Percentiles rank a stretch among this genome's conserved stretches.
phyloP scores from a whole-genome alignment of 495 filamentous ascomycete species.

The Gamarada debralockiae region DNA sequence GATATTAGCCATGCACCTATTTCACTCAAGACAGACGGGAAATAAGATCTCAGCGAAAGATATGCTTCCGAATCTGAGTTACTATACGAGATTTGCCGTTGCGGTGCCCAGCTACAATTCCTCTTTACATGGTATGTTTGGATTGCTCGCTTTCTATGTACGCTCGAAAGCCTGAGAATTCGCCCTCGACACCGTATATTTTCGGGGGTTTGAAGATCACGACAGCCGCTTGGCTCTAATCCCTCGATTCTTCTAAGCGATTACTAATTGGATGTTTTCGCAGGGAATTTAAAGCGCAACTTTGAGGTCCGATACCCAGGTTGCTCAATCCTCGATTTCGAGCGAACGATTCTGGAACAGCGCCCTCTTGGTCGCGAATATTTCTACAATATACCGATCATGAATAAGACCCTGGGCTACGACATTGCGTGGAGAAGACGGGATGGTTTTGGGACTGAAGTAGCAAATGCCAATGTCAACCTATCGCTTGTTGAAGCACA shows the following conservation, averaged over 20 bases:
- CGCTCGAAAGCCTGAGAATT: no score
- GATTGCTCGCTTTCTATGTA: no score
- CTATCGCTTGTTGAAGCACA: constrained; percentile 88
- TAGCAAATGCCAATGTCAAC: constrained; percentile 83
- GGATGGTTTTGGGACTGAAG: constrained; percentile 73
- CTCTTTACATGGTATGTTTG: constrained; percentile 66
- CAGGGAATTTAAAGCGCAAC: constrained; percentile 61
- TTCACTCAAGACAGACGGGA: constrained; percentile 71
- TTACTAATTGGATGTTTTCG: no score
- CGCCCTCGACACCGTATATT: no score
- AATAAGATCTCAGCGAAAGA: constrained; percentile 54
- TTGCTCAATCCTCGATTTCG: constrained; percentile 69
- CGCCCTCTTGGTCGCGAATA: constrained; percentile 66
- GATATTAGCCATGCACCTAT: constrained; percentile 86
- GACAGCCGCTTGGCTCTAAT: no score
- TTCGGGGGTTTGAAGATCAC: no score
- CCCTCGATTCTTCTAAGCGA: constrained; percentile 28
- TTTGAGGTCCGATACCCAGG: constrained; percentile 71
- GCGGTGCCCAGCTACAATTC: constrained; percentile 72
- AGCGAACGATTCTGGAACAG: constrained; percentile 61
- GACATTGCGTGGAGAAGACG: constrained; percentile 69
- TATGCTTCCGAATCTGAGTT: constrained; percentile 64
- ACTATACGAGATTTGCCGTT: constrained; percentile 71
- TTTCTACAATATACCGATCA: constrained; percentile 76
- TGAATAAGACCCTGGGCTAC: constrained; percentile 67